Base-by-base conservation (phyloP, 2,329 filamentous ascomycete species). In the Aspergillus pseudoterreus region DNA sequence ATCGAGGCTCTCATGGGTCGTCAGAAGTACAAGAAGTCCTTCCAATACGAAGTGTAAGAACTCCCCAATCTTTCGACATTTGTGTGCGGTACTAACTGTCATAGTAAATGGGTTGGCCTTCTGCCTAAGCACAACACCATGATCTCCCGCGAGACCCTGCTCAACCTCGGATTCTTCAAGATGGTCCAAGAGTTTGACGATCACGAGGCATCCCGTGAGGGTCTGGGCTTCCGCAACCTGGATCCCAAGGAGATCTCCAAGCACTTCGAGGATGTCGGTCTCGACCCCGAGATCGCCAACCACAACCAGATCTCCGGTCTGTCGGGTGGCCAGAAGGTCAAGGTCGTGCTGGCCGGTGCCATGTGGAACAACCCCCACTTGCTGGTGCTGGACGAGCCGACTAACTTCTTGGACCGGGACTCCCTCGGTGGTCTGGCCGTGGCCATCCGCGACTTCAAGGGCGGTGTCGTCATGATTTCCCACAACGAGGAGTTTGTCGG, bases 311-410 rank as follows among this genome's bases (percentile, higher is more conserved):
- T 99, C 64, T 90, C 89, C 57, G 94, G 92, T 65, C 81, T 99
- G 11, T 96, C 92, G 9, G 94, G 94, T 74, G 94, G 94, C 12
- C 94, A 99, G 71, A 97, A 97, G 75, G 94, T 99, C 77, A 99
- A 99, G 82, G 94, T 99, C 44, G 94, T 99, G 57, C 85, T 99
- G 62, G 94, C 90, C 3, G 90, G 90, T 65, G 90, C 91, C 63
- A 95, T 95, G 90, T 96, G 92, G 92, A 96, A 97, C 78, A 97
- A 97, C 79, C 94, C 94, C 1, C 94, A 99, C 78, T 77, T 99
- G 65, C 84, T 99, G 55, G 94, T 99, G 45, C 86, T 99, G 21
- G 94, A 99, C 81, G 92, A 99, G 76, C 94, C 94, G 52, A 97
- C 94, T 71, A 99, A 99, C 79, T 99, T 96, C 82, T 85, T 99